Evolutionary conservation across 2,329 filamentous ascomycete genomes (phyloP).

Genomic region (Apiospora aurea): DNA sequence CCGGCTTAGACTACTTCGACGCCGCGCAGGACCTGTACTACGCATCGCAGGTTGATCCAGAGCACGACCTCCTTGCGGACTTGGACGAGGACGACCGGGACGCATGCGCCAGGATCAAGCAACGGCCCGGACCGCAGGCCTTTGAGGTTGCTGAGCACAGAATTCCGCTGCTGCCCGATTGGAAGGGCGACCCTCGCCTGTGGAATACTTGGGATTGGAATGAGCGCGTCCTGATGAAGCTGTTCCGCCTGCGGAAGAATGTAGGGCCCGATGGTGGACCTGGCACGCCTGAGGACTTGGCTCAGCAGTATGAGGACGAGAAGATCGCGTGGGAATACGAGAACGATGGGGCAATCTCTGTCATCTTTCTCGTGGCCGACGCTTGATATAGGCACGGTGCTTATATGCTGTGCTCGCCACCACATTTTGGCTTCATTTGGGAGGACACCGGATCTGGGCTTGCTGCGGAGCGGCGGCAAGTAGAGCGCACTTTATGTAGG

Average conservation of each 20-base stretch:
- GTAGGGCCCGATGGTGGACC: not conserved
- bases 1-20: no score
- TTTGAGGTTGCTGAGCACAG: not conserved
- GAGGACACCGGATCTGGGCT: no score
- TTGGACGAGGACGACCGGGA: not conserved
- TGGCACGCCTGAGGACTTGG: not conserved
- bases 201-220: not conserved
- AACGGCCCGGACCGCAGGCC: not conserved
- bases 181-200: not conserved
- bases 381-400: no score
- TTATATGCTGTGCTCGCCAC: no score
- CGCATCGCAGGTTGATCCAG: not conserved
- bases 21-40: not conserved
- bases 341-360: no score
- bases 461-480: no score
- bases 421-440: no score
- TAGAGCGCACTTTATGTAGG: no score
- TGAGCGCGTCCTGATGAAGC: not conserved
- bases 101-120: not conserved
- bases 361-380: no score
- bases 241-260: not conserved
- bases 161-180: not conserved
- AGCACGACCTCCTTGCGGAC: no score
- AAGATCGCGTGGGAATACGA: no score
- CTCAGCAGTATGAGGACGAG: no score